phyloP scores from a whole-genome alignment of 2,329 filamentous ascomycete species.

The Leptoxyphium fumago region DNA sequence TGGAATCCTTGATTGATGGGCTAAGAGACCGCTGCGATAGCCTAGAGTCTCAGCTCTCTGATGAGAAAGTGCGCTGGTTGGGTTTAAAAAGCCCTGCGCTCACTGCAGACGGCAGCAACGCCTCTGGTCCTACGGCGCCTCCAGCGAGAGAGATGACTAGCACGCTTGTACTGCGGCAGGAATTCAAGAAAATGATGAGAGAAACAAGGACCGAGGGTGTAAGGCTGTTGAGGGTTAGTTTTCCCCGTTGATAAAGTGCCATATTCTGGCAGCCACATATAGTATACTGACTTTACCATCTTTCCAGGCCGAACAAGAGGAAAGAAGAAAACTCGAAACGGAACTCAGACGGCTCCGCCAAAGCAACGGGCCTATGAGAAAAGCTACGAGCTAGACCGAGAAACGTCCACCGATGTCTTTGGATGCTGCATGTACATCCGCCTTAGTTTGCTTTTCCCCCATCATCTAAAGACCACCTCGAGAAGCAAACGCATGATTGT shows the following conservation, averaged over 20 bases:
- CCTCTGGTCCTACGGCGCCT: conserved; percentile 13
- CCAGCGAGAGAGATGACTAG: conserved; percentile 42
- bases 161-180: conserved; percentile 53
- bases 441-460: no score
- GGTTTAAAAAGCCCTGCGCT: conserved; percentile 42
- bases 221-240: conserved; percentile 48
- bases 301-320: conserved; percentile 53
- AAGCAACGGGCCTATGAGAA: conserved; percentile 15
- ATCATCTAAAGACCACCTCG: no score
- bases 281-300: conserved; percentile 9
- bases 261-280: neutral
- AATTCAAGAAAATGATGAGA: conserved; percentile 72
- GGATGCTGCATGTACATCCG: no score
- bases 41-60: conserved; percentile 48
- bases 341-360: conserved; percentile 41
- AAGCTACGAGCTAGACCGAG: neutral
- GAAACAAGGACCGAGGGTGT: conserved; percentile 53
- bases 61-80: conserved; percentile 53
- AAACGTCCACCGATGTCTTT: no score
- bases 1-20: conserved; percentile 49
- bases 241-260: neutral
- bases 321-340: conserved; percentile 51
- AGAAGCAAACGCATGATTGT: no score
- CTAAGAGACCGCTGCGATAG: conserved; percentile 49
- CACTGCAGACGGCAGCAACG: conserved; percentile 17